A percentile compares a stretch with the other conserved stretches of the same genome.
phyloP scores from a whole-genome alignment of 1,284 basidiomycete genomes.

The Ustilago crameri region DNA sequence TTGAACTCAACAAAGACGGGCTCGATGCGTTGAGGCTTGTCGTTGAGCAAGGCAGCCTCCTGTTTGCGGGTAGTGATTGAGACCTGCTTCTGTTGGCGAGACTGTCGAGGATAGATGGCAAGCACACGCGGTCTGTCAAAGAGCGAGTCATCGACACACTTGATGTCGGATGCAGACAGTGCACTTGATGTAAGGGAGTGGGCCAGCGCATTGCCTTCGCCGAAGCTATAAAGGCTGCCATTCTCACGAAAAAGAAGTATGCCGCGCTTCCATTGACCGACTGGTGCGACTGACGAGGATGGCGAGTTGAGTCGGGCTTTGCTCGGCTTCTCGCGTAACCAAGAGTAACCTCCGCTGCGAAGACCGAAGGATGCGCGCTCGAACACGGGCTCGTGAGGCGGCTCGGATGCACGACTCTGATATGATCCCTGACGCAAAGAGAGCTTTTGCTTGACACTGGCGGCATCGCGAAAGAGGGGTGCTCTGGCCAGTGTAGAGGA shows the following conservation, averaged over 20 bases:
- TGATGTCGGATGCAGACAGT: conserved; percentile 50
- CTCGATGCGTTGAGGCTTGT: conserved; percentile 24
- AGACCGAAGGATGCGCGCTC: conserved; percentile 40
- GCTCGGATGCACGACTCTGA: conserved; percentile 13
- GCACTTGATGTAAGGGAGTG: conserved; percentile 45
- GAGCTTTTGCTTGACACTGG: conserved; percentile 45
- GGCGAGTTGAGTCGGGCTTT: conserved; percentile 39
- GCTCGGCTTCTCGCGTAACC: conserved; percentile 50
- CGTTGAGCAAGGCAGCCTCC: conserved; percentile 15
- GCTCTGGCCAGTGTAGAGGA: conserved; percentile 32
- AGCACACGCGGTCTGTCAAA: conserved; percentile 48
- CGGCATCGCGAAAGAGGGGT: conserved; percentile 46
- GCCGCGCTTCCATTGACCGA: conserved; percentile 52
- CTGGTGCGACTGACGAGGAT: conserved; percentile 17
- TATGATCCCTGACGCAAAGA: conserved; percentile 21
- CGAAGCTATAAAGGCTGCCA: conserved; percentile 48
- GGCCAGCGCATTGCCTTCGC: conserved; percentile 50
- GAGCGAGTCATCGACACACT: conserved; percentile 54
- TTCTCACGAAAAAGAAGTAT: conserved; percentile 53
- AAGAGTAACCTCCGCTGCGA: conserved; percentile 26
- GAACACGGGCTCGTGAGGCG: conserved; percentile 21
- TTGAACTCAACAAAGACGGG: conserved; percentile 56
- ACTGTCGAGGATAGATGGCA: conserved; percentile 46
- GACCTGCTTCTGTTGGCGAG: conserved; percentile 9
- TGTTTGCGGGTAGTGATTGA: conserved; percentile 31